phyloP scores from a whole-genome alignment of 352 stramenopile species.

The Pythium grandisporangium region DNA sequence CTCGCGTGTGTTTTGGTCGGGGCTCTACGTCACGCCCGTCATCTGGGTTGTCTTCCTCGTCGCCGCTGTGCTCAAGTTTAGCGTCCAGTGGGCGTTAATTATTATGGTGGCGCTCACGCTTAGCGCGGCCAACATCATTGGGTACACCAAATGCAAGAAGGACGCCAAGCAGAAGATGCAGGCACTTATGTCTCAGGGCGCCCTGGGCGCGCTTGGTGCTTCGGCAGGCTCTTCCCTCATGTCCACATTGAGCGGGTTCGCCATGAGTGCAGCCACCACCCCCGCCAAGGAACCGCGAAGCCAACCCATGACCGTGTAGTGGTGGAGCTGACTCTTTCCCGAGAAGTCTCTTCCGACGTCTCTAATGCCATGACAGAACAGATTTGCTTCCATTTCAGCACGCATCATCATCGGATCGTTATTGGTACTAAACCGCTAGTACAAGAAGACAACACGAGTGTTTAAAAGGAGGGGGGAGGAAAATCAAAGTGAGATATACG shows the following conservation, averaged over 20 bases:
- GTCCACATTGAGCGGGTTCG: conserved; percentile 63
- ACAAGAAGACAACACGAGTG: no score
- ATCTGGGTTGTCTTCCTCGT: conserved; percentile 90
- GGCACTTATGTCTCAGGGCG: conserved; percentile 67
- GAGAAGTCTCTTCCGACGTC: no score
- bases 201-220: conserved; percentile 52
- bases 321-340: no score
- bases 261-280: conserved; percentile 25
- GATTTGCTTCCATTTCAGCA: no score
- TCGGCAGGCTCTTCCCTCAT: conserved; percentile 66
- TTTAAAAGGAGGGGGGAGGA: no score
- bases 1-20: conserved; percentile 92
- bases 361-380: no score
- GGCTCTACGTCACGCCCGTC: conserved; percentile 91
- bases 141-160: conserved; percentile 97
- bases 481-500: no score
- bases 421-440: no score
- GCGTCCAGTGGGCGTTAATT: conserved; percentile 93
- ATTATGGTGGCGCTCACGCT: conserved; percentile 90
- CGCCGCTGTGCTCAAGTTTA: conserved; percentile 90
- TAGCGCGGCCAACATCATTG: conserved; percentile 94
- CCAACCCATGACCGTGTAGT: conserved; percentile 30
- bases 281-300: conserved; percentile 3
- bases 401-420: no score
- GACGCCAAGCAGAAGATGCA: conserved; percentile 83